Conservation (phyloP, 2,329 filamentous ascomycete species). For the Nigrospora oryzae region DNA sequence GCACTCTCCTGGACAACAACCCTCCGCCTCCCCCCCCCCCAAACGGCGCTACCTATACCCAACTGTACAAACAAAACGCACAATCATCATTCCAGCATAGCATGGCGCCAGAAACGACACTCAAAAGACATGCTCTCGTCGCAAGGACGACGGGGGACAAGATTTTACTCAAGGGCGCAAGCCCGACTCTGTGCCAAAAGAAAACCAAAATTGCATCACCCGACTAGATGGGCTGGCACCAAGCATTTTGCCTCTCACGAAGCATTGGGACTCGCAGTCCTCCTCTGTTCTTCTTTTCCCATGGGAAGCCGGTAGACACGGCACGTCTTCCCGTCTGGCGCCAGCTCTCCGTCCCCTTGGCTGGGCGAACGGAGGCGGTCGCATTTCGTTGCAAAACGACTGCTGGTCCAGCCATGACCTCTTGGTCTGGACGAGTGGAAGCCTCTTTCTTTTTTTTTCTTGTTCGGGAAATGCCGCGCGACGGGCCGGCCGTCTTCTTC, state of each 20-base stretch:
- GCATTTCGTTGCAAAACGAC: background rate
- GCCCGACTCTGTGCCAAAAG: conserved; percentile 7
- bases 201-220: conserved; percentile 3
- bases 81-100: background rate
- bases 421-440: too few relatives aligned
- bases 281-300: conserved; percentile 3
- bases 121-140: conserved; percentile 5
- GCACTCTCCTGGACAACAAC: conserved; percentile 2
- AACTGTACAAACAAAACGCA: background rate
- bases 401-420: too few relatives aligned
- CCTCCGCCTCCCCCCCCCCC: too few relatives aligned
- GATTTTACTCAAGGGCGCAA: conserved; percentile 17
- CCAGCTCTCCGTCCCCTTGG: too few relatives aligned
- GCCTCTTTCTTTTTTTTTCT: too few relatives aligned
- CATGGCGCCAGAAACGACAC: conserved; percentile 3
- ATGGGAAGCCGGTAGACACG: background rate
- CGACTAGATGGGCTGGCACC: conserved; percentile 13
- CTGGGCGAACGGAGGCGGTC: background rate
- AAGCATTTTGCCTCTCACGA: conserved; percentile 9
- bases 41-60: background rate
- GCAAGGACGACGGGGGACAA: conserved; percentile 10
- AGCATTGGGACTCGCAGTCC: background rate
- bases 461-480: too few relatives aligned
- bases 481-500: too few relatives aligned
- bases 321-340: background rate